Conservation (phyloP, 805 yeast genomes). For the Komagataella kurtzmanii region DNA sequence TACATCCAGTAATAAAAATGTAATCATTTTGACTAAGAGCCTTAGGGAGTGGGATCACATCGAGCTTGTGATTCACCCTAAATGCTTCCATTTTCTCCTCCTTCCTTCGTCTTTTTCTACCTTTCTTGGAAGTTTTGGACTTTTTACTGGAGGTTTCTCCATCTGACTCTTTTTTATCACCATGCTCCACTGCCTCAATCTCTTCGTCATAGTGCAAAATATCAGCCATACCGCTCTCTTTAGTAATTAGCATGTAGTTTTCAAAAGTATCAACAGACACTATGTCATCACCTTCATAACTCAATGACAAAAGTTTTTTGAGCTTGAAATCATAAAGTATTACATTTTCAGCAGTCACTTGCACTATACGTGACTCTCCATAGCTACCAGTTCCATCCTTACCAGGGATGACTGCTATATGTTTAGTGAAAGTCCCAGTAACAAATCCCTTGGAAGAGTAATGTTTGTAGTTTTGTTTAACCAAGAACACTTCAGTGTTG, state of each 20-base stretch:
- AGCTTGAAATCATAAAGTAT: slow-evolving; percentile 51
- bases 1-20: slow-evolving; percentile 50
- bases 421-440: slow-evolving; percentile 49
- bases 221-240: slow-evolving; percentile 59
- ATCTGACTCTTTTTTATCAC: slow-evolving; percentile 1
- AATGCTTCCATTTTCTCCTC: slow-evolving; percentile 1
- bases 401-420: slow-evolving; percentile 38
- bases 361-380: slow-evolving; percentile 32
- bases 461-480: slow-evolving; percentile 47
- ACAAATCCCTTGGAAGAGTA: slow-evolving; percentile 50
- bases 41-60: slow-evolving; percentile 19
- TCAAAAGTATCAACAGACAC: not conserved
- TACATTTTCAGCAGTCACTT: slow-evolving; percentile 56
- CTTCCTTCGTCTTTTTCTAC: not conserved
- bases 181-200: slow-evolving; percentile 3
- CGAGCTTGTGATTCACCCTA: slow-evolving; percentile 5
- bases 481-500: slow-evolving; percentile 57
- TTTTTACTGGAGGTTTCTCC: not conserved
- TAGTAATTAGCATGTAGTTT: slow-evolving; percentile 30
- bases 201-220: slow-evolving; percentile 27
- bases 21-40: not conserved
- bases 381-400: not conserved
- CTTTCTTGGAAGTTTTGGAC: not conserved
- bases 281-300: not conserved
- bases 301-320: slow-evolving; percentile 34